phyloP scores from a whole-genome alignment of 768 basidiomycete species.

The Gloeostereum incarnatum region DNA sequence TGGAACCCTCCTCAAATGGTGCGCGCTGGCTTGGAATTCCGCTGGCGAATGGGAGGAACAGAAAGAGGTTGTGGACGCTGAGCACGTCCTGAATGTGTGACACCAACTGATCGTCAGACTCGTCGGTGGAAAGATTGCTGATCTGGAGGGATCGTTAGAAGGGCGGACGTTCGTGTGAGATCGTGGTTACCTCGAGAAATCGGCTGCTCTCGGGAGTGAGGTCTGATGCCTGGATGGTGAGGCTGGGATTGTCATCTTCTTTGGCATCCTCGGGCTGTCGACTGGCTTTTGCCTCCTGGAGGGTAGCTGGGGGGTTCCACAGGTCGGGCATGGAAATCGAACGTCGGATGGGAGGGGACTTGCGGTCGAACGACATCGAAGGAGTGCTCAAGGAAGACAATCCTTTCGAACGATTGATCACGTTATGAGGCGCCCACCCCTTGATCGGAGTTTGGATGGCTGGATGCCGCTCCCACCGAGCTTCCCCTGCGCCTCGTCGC shows the following conservation, averaged over 20 bases:
- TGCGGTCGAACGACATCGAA: too few relatives aligned
- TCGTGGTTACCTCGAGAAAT: constrained; percentile 10
- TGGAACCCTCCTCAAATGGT: constrained; percentile 1
- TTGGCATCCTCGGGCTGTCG: not conserved
- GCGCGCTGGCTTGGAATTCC: not conserved
- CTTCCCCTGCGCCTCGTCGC: too few relatives aligned
- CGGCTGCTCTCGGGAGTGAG: not conserved
- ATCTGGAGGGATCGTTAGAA: constrained; percentile 20
- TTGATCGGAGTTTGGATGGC: too few relatives aligned
- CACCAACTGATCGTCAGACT: constrained; percentile 17
- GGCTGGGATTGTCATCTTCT: not conserved
- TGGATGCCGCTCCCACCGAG: too few relatives aligned
- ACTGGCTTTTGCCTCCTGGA: constrained; percentile 11
- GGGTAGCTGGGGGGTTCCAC: constrained; percentile 41
- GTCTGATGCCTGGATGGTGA: too few relatives aligned
- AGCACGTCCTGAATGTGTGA: constrained; percentile 1
- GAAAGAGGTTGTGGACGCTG: constrained; percentile 4
- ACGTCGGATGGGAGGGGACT: constrained; percentile 45
- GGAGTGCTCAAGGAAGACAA: too few relatives aligned
- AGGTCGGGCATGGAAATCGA: constrained; percentile 67
- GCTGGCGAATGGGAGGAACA: not conserved
- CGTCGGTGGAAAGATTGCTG: constrained; percentile 25
- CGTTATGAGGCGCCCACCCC: too few relatives aligned
- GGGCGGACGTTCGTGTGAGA: constrained; percentile 2
- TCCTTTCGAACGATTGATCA: too few relatives aligned